Percentiles rank a stretch among this genome's conserved stretches.
Conservation (phyloP, 192 early-diverging fungal genomes). For the Coemansia sp. region DNA sequence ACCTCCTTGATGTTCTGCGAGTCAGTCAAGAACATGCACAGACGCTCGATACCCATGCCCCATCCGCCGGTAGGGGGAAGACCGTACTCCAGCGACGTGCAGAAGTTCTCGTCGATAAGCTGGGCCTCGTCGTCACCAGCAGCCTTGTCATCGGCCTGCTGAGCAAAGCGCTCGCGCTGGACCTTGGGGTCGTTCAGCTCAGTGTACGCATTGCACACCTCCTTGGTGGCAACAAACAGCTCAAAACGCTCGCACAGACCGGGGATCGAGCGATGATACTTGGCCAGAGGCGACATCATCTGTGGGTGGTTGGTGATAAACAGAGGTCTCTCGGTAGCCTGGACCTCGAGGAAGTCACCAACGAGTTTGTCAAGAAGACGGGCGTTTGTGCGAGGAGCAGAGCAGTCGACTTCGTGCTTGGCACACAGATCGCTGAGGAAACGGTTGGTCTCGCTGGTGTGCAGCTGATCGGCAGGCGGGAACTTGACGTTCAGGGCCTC, state of each 20-base stretch:
- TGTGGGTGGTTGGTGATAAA: conserved; percentile 97
- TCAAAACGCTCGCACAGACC: conserved; percentile 99
- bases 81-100: conserved; percentile 94
- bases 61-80: conserved; percentile 94
- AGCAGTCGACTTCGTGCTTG: conserved; percentile 96
- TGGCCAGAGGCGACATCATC: conserved; percentile 99
- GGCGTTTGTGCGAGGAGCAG: conserved; percentile 88
- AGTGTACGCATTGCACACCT: conserved; percentile 98
- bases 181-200: conserved; percentile 99
- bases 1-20: conserved; percentile 98
- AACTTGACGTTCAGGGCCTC: conserved; percentile 87
- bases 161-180: conserved; percentile 96
- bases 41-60: conserved; percentile 95
- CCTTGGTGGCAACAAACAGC: conserved; percentile 98
- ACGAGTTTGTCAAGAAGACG: conserved; percentile 96
- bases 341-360: conserved; percentile 78
- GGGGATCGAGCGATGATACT: conserved; percentile 85
- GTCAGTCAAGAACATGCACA: conserved; percentile 99
- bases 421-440: conserved; percentile 90
- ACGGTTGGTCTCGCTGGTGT: conserved; percentile 78
- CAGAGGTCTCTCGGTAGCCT: conserved; percentile 78
- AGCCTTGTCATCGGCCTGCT: conserved; percentile 96
- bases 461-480: conserved; percentile 83
- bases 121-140: conserved; percentile 99
- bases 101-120: conserved; percentile 96